These are phyloP conservation scores for Aspergillus brunneoviolaceus DNA, from an alignment of 2,329 filamentous ascomycete genomes.

Conservation along the genomic window DNA sequence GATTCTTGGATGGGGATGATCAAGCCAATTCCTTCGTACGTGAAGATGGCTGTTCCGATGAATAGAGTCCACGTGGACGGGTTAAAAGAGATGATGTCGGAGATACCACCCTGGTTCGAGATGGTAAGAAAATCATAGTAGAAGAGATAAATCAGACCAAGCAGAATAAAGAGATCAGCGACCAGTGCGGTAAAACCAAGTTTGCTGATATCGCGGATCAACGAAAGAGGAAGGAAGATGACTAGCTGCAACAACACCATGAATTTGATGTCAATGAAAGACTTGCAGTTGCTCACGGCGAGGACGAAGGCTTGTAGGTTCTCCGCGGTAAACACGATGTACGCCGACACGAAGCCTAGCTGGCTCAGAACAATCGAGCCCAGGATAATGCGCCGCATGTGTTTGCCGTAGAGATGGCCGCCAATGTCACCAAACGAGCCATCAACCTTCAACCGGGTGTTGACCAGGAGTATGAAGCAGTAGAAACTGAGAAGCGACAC, in stretches of 20 bases:
- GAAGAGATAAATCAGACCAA: conserved; percentile 89
- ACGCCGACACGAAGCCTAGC: conserved; percentile 89
- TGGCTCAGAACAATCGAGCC: conserved; percentile 92
- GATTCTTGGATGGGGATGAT: conserved; percentile 98
- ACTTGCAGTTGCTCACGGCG: conserved; percentile 84
- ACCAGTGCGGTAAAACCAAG: conserved; percentile 92
- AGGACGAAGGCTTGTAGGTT: conserved; percentile 94
- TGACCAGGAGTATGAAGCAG: conserved; percentile 92
- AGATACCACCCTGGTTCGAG: conserved; percentile 66
- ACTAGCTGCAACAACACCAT: conserved; percentile 94
- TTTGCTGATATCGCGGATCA: conserved; percentile 95
- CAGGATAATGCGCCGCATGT: conserved; percentile 85
- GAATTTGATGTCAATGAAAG: conserved; percentile 79
- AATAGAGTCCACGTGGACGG: conserved; percentile 91
- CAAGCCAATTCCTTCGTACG: conserved; percentile 94
- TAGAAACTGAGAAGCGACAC: conserved; percentile 91
- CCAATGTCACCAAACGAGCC: conserved; percentile 99
- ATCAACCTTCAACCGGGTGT: conserved; percentile 77
- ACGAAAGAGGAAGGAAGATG: conserved; percentile 89
- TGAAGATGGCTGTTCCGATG: conserved; percentile 98
- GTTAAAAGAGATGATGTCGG: conserved; percentile 91
- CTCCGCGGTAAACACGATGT: conserved; percentile 95
- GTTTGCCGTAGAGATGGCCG: conserved; percentile 83
- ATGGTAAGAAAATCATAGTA: conserved; percentile 93
- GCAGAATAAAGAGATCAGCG: conserved; percentile 89